Conservation (phyloP, 768 basidiomycete genomes). For the Ramaria rubella region DNA sequence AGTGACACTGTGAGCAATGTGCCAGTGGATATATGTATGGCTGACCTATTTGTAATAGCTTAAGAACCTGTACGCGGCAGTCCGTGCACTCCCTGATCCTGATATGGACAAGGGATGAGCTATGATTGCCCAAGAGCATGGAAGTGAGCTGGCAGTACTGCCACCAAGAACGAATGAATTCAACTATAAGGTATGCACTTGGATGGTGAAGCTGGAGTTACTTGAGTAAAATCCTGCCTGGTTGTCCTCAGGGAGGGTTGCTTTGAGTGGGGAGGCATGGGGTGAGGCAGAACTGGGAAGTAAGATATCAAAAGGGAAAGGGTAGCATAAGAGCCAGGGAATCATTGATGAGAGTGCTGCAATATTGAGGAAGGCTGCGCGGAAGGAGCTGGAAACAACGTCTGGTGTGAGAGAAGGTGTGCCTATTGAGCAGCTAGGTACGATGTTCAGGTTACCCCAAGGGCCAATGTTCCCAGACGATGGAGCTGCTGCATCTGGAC, state of each 20-base stretch:
- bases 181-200: constrained; percentile 13
- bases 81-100: background rate
- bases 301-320: background rate
- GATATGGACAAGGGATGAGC: background rate
- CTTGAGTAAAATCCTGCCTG: constrained; percentile 14
- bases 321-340: background rate
- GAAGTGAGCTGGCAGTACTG: background rate
- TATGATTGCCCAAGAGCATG: background rate
- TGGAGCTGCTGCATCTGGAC: too few relatives aligned
- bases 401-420: background rate
- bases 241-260: constrained; percentile 10
- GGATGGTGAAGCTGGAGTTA: constrained; percentile 22
- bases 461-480: too few relatives aligned
- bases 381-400: background rate
- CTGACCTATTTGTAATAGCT: background rate
- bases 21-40: background rate
- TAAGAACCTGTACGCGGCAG: background rate
- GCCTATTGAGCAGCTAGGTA: too few relatives aligned
- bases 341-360: background rate
- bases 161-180: constrained; percentile 12
- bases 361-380: background rate
- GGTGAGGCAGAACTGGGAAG: constrained; percentile 15
- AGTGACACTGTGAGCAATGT: constrained; percentile 9
- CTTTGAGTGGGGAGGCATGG: constrained; percentile 16
- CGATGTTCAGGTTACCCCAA: too few relatives aligned